These are phyloP conservation scores for Pyrenula aspistea DNA, from an alignment of 495 filamentous ascomycete genomes.

Conservation along the genomic window DNA sequence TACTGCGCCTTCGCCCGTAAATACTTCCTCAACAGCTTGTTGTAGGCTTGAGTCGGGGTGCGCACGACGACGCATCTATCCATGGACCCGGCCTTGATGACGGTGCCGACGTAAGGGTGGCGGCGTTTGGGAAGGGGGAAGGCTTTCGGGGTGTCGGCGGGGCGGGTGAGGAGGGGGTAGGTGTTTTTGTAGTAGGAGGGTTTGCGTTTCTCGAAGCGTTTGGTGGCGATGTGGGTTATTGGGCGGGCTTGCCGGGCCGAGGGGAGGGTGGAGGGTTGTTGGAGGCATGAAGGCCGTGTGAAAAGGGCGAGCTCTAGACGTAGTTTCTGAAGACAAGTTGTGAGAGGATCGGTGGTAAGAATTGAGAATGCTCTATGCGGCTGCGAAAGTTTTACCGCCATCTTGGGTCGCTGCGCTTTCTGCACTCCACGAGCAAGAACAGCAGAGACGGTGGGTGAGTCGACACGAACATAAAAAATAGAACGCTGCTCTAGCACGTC, in stretches of 20 bases:
- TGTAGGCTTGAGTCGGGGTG: slow-evolving; percentile 24
- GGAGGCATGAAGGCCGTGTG: no score
- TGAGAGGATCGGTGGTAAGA: no score
- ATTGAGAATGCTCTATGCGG: no score
- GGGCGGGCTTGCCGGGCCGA: slow-evolving; percentile 9
- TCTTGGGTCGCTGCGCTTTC: no score
- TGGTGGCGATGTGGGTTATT: slow-evolving; percentile 8
- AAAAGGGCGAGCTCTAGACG: no score
- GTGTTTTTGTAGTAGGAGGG: slow-evolving; percentile 3
- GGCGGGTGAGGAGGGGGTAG: slow-evolving; percentile 9
- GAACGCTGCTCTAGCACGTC: no score
- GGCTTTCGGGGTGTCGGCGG: slow-evolving; percentile 25
- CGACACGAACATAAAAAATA: no score
- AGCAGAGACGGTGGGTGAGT: no score
- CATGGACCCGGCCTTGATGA: slow-evolving; percentile 33
- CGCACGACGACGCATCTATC: slow-evolving; percentile 29
- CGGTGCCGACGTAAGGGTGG: slow-evolving; percentile 25
- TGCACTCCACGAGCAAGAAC: no score
- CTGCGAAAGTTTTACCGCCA: no score
- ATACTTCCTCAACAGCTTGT: slow-evolving; percentile 26
- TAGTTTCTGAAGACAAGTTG: no score
- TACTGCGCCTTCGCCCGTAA: slow-evolving; percentile 26
- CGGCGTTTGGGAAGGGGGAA: background rate
- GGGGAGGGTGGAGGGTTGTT: slow-evolving; percentile 9
- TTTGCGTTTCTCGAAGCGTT: slow-evolving; percentile 3